Conservation (phyloP, 805 yeast species). For the Cyberlindnera mississippiensis region DNA sequence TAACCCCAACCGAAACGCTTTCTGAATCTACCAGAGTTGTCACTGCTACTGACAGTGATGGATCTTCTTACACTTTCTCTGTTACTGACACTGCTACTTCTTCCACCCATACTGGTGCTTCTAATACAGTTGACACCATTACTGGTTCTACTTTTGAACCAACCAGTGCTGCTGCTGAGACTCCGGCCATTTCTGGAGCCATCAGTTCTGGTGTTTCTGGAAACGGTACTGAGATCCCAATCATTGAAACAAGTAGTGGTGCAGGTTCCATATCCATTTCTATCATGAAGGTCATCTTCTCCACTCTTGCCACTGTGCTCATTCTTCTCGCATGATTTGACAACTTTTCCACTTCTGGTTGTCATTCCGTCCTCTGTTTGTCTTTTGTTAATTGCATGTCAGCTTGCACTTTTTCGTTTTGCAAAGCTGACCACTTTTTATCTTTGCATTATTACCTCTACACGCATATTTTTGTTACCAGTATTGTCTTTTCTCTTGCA, state of each 20-base stretch:
- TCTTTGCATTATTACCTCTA: background rate
- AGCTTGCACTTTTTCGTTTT: background rate
- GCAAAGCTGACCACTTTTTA: too few relatives aligned
- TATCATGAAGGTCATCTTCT: slow-evolving; percentile 3
- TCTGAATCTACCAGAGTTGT: slow-evolving; percentile 4
- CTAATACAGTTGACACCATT: slow-evolving; percentile 9
- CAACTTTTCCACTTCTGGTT: too few relatives aligned
- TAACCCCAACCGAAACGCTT: background rate
- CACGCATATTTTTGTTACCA: too few relatives aligned
- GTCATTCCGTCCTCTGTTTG: background rate
- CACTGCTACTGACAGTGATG: slow-evolving; percentile 10
- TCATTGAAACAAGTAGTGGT: slow-evolving; percentile 10
- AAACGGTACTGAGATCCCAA: slow-evolving; percentile 5
- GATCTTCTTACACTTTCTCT: slow-evolving; percentile 6
- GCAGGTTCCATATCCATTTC: slow-evolving; percentile 6
- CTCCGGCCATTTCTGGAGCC: background rate
- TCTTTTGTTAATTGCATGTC: background rate
- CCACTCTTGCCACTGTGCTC: slow-evolving; percentile 2
- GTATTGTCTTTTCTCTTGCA: background rate
- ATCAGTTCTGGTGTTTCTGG: background rate
- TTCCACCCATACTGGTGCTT: slow-evolving; percentile 6
- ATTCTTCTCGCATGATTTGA: slow-evolving; percentile 5
- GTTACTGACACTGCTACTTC: slow-evolving; percentile 4
- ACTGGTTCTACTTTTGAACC: slow-evolving; percentile 1
- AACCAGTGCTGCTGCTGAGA: background rate